Evolutionary conservation across 805 yeast genomes (phyloP), one percentile per base, ranked within the genome.

Genomic region (Ogataea nitratoaversa): DNA sequence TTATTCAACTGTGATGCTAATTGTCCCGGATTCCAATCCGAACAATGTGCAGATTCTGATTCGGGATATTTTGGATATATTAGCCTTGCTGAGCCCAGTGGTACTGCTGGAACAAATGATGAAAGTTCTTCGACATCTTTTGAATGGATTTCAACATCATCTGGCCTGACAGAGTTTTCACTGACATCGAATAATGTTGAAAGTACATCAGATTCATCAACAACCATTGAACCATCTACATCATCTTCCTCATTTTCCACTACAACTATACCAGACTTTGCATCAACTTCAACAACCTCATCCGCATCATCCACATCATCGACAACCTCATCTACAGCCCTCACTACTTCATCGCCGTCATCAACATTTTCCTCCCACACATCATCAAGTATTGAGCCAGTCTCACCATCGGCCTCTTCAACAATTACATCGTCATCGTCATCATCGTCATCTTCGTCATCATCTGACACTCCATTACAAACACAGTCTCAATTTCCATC

Each of bases 1-100:
- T 30, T 64, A 9, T 40, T 54, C n/a, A 45, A 61, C 22, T 74
- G 79, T 55, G 46, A 50, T 19, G 32, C 19, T 19, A 46, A 53
- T 2, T 74, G 79, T 56, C 78, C 78, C 4, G 77, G 78, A 1
- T 72, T 50, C 42, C 60, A 62, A 3, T 47, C 44, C 34, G 77
- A 74, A 36, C 36, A 48, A 20, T 74, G 79, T 53, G 79, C 60
- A 3, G 36, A 43, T 29, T 12, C 40, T 3, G 39, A 32, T 13
- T 33, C 43, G 8, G 53, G 48, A 8, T 47, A 42, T 8, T 59
- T 36, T 32, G 62, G 62, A 2, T 59, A 59, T 36, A 49, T 59
- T 33, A 9, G 18, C 8, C 35, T 43, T 31, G 36, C 17, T 34
- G 36, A 30, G 14, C 29, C 14, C 14, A 27, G 29, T 22, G 25